Evolutionary conservation across 2,329 filamentous ascomycete genomes (phyloP).

Genomic region (Leptographium flavum): DNA sequence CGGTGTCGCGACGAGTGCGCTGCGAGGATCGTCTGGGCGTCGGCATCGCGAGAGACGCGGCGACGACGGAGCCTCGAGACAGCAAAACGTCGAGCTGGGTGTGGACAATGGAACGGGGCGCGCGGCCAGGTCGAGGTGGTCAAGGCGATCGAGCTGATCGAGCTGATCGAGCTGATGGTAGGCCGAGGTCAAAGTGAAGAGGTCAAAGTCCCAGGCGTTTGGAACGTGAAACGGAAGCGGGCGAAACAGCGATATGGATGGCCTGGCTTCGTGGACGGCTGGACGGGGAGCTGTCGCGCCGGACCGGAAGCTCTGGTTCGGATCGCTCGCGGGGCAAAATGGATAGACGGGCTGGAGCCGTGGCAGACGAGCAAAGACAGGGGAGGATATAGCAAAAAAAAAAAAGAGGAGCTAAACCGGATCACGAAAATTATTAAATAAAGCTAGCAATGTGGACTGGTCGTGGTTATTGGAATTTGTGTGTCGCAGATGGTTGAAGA

Average conservation of each 20-base stretch:
- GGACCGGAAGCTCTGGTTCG: neutral
- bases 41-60: slow-evolving; percentile 12
- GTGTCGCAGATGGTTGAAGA: neutral
- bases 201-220: neutral
- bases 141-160: too few species aligned
- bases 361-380: slow-evolving; percentile 2
- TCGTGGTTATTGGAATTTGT: neutral
- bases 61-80: neutral
- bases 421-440: slow-evolving; percentile 1
- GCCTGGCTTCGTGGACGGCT: too few species aligned
- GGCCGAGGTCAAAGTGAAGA: too few species aligned
- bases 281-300: too few species aligned
- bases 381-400: slow-evolving; percentile 3
- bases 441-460: neutral
- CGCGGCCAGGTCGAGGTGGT: too few species aligned
- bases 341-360: slow-evolving; percentile 3
- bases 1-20: slow-evolving; percentile 17
- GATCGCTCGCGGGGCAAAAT: slow-evolving; percentile 1
- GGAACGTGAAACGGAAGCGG: neutral
- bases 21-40: slow-evolving; percentile 18
- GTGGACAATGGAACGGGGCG: neutral
- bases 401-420: slow-evolving; percentile 4
- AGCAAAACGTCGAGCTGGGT: neutral
- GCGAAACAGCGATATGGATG: too few species aligned
- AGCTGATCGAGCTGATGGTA: too few species aligned